Evolutionary conservation across 164 flowering plant genomes (phyloP), one percentile per base, ranked within the genome.

Genomic region (Piper longum): DNA sequence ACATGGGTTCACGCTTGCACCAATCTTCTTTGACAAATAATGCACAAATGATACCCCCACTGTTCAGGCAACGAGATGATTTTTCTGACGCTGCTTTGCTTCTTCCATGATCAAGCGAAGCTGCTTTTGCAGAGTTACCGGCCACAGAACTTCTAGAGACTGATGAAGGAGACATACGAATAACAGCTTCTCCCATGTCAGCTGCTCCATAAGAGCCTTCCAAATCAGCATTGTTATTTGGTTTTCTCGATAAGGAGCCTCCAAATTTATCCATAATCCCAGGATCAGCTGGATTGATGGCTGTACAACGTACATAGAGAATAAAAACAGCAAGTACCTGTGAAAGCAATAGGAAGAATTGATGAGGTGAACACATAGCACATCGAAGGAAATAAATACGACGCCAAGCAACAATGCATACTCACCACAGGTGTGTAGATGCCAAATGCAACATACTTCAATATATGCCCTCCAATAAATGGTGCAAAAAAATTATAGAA

Each of bases 401-500:
- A 7, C 17, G 14, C 56, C 40, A 7, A 13, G 55, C 26, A 44
- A 41, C 36, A 4, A 62, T 51, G 54, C 43, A 61, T 26, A 76
- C 91, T 54, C 91, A 91, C 97, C 97, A 87, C 87, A 5, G 88
- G 89, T 57, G 96, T 81, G 75, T 95, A 95, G 51, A 68, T 64
- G 4, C 74, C 88, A 26, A 87, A 56, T 43, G 82, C 62, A 64
- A 68, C 82, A 71, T 85, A 87, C 74, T 89, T 92, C 85, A 86
- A 84, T 52, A 81, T 69, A 43, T 54, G 83, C 54, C 92, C 89
- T 64, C 99, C 96, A 70, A 95, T 83, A 70, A 95, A 91, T 64
- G 99, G 99, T 16, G 96, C 91, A 75, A 95, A 86, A 77, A 95
- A 95, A 56, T 91, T 89, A 82, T 95, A 95, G 75, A 88, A 95